Evolutionary conservation across 257 asterid genomes (phyloP), one percentile per base, ranked within the genome.

Genomic region (Fraxinus quadrangulata): DNA sequence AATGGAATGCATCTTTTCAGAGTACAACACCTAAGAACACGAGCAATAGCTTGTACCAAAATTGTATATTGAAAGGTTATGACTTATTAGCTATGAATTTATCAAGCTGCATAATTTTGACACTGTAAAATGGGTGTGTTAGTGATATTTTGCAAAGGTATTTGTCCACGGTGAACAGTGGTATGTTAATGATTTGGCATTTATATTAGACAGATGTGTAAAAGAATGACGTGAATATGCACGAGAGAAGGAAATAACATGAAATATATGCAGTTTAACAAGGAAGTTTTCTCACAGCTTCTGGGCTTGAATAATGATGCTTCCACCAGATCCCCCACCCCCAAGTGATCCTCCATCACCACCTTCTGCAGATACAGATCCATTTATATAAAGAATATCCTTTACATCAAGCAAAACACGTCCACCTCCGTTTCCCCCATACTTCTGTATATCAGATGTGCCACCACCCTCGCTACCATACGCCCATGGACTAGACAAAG

Each of bases 261-360:
- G 40, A 14, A 10, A 77, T 23, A 36, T 61, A 78, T 70, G 77
- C 47, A 79, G 77, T 83, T 67, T 70, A 83, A 84, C 81, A 51
- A 78, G 78, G 72, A 78, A 74, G 81, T 78, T 66, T 78, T 88
- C 99, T 94, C 91, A 94, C 99, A 94, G 86, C 90, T 94, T 94
- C 74, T 83, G 92, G 77, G 97, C 87, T 77, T 73, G 88, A 68
- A 91, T 34, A 49, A 85, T 71, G 78, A 94, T 85, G 80, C 99
- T 94, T 73, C 99, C 99, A 82, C 99, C 99, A 75, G 97, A 92
- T 82, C 99, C 99, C 70, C 99, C 99, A 73, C 99, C 99, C 30
- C 96, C 97, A 6, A 86, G 87, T 47, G 86, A 73, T 81, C 97
- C 97, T 75, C 97, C 99, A 85, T 90, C 91, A 79, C 99, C 99